Conservation (phyloP, 2,329 filamentous ascomycete species). For the Achaetomium macrosporum region DNA sequence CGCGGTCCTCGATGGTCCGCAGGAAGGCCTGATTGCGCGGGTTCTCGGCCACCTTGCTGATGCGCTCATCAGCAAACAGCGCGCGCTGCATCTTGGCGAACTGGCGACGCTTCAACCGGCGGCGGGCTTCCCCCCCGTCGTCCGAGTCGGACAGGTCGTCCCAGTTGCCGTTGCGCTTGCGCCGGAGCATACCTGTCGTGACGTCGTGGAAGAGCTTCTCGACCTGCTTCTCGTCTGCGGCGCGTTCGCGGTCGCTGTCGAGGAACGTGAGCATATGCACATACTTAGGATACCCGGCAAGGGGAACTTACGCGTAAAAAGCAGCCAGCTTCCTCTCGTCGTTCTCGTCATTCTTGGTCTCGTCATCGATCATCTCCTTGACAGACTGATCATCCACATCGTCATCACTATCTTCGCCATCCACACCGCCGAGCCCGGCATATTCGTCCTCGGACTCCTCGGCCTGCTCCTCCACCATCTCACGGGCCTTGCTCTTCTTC, state of each 20-base stretch:
- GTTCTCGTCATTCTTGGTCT: slow-evolving; percentile 64
- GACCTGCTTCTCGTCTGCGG: slow-evolving; percentile 77
- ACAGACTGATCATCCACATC: slow-evolving; percentile 60
- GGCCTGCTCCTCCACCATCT: slow-evolving; percentile 86
- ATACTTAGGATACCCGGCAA: neutral
- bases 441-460: slow-evolving; percentile 99
- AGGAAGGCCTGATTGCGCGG: slow-evolving; percentile 88
- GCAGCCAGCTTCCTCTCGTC: slow-evolving; percentile 79
- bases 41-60: slow-evolving; percentile 84
- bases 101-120: slow-evolving; percentile 76
- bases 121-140: slow-evolving; percentile 71
- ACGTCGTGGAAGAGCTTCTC: slow-evolving; percentile 91
- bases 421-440: slow-evolving; percentile 82
- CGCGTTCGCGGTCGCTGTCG: slow-evolving; percentile 68
- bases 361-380: slow-evolving; percentile 86
- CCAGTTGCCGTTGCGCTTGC: slow-evolving; percentile 71
- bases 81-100: slow-evolving; percentile 90
- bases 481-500: slow-evolving; percentile 79
- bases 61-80: slow-evolving; percentile 78
- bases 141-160: slow-evolving; percentile 85
- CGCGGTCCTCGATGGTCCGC: slow-evolving; percentile 78
- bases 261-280: neutral
- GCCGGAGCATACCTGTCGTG: slow-evolving; percentile 78
- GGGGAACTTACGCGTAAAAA: slow-evolving; percentile 70
- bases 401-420: slow-evolving; percentile 78